Base-by-base conservation (phyloP, 495 filamentous ascomycete species). In the Talaromyces liani region DNA sequence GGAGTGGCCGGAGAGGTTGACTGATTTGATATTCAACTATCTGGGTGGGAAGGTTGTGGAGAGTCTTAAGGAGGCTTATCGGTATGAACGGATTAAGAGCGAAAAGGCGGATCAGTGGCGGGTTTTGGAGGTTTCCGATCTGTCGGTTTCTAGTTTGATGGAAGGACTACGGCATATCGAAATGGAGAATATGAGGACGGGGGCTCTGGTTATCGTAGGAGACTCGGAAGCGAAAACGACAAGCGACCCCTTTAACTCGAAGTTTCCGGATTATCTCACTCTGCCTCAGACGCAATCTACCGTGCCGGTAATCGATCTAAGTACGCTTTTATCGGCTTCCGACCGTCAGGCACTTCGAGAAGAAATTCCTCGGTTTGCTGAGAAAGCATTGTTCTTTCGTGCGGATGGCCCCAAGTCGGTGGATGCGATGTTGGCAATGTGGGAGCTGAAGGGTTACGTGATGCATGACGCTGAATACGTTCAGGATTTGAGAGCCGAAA, bases 1-100 rank as follows among this genome's bases (percentile, higher is more conserved):
- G 14, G 68, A 82, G 3, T 93, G 88, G 88, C 82, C 87, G 16
- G 45, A 76, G 36, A 88, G 93, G 67, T 91, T 92, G 87, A 79
- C 82, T n/a, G 70, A 72, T 0, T 83, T 87, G 53, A 63, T 91
- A 3, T 73, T 88, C 0, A 70, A 75, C 6, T 60, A 80, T 33
- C 78, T 90, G 77, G 76, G 85, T 3, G 67, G 72, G 14, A 70
- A 79, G 2, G 75, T 84, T 10, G 63, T 79, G 1, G 78, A 82
- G 61, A 62, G 65, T 12, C 60, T 85, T 36, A 63, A 70, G 47
- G 67, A 69, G 58, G 67, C 61, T 27, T 74, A 64, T 47, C 67
- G 27, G 29, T 67, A 65, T 41, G 63, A 65, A 25, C 58, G 33
- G 18, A 62, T 60, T 8, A 65, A 63, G 51, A 65, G 56, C 6